Base-by-base conservation (phyloP, 148 eudicot species). In the Rhododendron vialii region DNA sequence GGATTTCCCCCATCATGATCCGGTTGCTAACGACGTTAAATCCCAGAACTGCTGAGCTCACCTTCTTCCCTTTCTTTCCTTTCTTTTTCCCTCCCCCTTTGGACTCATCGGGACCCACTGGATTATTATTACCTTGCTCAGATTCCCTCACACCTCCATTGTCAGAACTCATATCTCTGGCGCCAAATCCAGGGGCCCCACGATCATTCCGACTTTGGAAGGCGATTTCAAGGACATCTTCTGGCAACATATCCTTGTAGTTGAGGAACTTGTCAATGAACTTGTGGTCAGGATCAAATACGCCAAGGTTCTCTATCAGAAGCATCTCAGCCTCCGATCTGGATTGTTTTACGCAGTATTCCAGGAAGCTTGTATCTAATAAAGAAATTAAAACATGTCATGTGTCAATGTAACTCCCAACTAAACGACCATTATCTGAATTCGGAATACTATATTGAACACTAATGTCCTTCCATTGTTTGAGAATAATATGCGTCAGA, bases 1-100 rank as follows among this genome's bases (percentile, higher is more conserved):
- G 98, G 84, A 98, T 98, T 94, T 98, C 99, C 35, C 99, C 99
- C 98, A 95, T 95, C 99, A 98, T 95, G 80, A 98, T 98, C 36
- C 99, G 92, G 92, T 98, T 98, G 94, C 98, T 97, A 14, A 95
- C 96, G 0, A 98, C 98, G 61, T 94, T 98, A 84, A 98, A 98
- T 77, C 99, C 99, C 90, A 98, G 88, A 69, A 89, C 96, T 0
- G 93, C 78, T 4, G 96, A 88, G 82, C 95, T 95, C 5, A 98
- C 94, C 91, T 98, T 98, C 91, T 98, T 98, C 76, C 99, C 99
- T 86, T 95, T 97, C 90, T 93, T 95, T 11, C 95, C 99, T 87
- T 91, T 98, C 94, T 95, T 97, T 90, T 95, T 98, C n/a, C 98
- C 94, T 61, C 94, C 91, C 13, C 86, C 92, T 86, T 93, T 94